Evolutionary conservation across 805 yeast species (phyloP), one percentile per base, ranked within the genome.

Genomic region (Ogataea minuta): DNA sequence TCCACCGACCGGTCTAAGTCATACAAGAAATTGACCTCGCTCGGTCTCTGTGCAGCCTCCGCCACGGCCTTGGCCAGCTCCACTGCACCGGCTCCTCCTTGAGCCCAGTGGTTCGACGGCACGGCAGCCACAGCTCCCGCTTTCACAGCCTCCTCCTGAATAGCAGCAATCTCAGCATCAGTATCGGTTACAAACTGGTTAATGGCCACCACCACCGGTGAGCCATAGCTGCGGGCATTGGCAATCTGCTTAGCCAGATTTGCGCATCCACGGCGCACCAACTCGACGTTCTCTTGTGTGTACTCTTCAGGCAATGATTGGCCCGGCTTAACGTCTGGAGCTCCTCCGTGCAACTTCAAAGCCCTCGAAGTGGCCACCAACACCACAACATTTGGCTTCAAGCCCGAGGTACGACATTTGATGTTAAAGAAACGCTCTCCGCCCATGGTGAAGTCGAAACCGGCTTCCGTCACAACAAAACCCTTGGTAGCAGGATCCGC

Each of bases 371-470:
- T 84, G 36, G 95, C 93, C 44, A 84, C 95, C 52, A 84, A 73
- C 32, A 84, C 87, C 48, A 84, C 84, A 31, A 77, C 80, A 60
- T 84, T 87, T 13, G 95, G 95, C 21, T 70, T 71, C 46, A 84
- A 69, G 7, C 91, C 93, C n/a, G 87, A 79, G 8, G 89, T 74
- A 59, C 93, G 75, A 61, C 90, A 81, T 63, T 84, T 84, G 67
- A 84, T 84, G 64, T 84, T 83, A 62, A 82, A 71, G 64, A 84
- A 84, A 66, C 95, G 71, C 68, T 84, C 95, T 62, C 95, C 95
- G 59, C 95, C 95, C 95, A 84, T 84, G 36, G 93, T 84, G 71
- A 84, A 84, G 64, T 84, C 95, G 66, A 84, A 84, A 46, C 95
- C 95, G 13, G 95, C 95, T 63, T 84, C 95, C 33, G 95, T 84